Evolutionary conservation across 2,329 filamentous ascomycete species (phyloP), one percentile per base, ranked within the genome.

Genomic region (Neopestalotiopsis clavispora): DNA sequence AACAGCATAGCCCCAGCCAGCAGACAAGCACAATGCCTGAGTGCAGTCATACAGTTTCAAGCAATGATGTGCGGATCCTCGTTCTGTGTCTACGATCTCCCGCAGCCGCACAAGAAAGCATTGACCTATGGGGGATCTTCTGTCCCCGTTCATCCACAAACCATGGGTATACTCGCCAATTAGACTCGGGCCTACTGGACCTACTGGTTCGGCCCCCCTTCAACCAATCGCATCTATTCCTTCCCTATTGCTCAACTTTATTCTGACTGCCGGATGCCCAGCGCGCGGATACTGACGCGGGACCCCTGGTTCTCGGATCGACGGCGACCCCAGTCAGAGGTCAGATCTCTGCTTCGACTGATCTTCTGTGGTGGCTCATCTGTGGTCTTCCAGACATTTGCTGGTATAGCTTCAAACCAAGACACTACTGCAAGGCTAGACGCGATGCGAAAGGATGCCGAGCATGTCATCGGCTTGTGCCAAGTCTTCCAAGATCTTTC

Each of bases 261-360:
- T 66, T 66, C 49, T 42, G 42, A 66, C 63, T 66, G 42, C 63
- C 63, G 63, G 34, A n/a, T 14, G 38, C 10, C 40, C 14, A 28
- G n/a, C 12, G 42, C 17, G 14, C 49, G 42, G 28, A 49, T 28
- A 57, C 45, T 58, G 49, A 17, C 3, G 4, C 32, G 12, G 28
- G 32, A 32, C 63, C 30, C 45, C 40, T 38, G 42, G 14, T 28
- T 52, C 34, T 32, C 45, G 34, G 63, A 57, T 66, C 63, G 23
- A 56, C 13, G 34, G 7, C 34, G 40, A 30, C 49, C 63, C 63
- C 57, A 57, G 49, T 28, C 49, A 13, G 32, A 38, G 38, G 66
- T 63, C 66, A 28, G 66, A 67, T 63, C 23, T 57, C 28, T 67
- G 66, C 66, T 67, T 67, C 66, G 59, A 40, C 66, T 67, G 66